Base-by-base conservation (phyloP, 2,329 filamentous ascomycete species). In the Lachnellula cervina region DNA sequence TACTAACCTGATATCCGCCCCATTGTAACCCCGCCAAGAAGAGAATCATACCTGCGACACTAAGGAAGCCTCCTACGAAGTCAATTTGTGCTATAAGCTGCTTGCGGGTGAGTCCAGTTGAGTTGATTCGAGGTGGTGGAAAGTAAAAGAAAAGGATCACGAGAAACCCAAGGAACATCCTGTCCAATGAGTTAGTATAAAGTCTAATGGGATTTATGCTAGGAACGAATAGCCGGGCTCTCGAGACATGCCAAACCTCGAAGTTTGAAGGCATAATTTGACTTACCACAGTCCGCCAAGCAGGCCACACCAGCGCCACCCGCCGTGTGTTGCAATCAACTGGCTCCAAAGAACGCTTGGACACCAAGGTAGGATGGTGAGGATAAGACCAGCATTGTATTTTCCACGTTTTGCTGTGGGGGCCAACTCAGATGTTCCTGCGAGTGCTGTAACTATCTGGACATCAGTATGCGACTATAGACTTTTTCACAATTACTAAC, bases 351-450 rank as follows among this genome's bases (percentile, higher is more conserved):
- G 70, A 0, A 83, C 80, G 0, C 80, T 80, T 1, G 83, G 81
- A 53, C 78, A 81, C 64, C 84, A 86, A 0, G 82, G 82, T 1
- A 84, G 53, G 55, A 86, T 84, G 25, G 79, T 82, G 64, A 84
- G 78, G 28, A 84, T 76, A 11, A 86, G 69, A 1, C 78, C 67
- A 5, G 80, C 79, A n/a, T 85, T 80, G 59, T 86, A 86, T 66
- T 77, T 78, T 28, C 61, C 85, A 48, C 86, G 79, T 68, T 87
- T 81, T 17, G 79, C 74, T 19, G 81, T 81, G 1, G 86, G 86
- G 0, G 83, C 86, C 57, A 89, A 76, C 66, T 89, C 86, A 2
- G 83, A 82, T 1, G 84, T 86, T 35, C 79, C 86, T 28, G 86
- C 84, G 8, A 89, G 73, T 4, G 86, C 84, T 5, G 83, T 88